These are phyloP conservation scores for Acmispon strigosus DNA, from an alignment of 306 rosid species.

Conservation along the genomic window DNA sequence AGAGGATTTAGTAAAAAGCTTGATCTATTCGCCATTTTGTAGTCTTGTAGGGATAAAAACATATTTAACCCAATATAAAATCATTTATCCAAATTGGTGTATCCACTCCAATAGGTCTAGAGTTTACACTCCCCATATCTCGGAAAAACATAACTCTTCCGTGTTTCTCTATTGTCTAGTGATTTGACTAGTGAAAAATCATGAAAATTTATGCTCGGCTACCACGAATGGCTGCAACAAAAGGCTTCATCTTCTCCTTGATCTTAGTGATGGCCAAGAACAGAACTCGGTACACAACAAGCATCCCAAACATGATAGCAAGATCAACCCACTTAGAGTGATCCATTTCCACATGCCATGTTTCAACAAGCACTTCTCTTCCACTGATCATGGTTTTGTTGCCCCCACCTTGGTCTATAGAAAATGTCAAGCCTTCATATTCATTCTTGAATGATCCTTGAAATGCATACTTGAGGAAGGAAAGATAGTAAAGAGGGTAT, in stretches of 20 bases:
- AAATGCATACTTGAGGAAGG: slow-evolving; percentile 53
- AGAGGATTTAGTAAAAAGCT: no score
- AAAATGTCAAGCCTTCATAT: slow-evolving; percentile 31
- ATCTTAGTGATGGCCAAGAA: slow-evolving; percentile 44
- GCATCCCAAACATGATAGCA: slow-evolving; percentile 50
- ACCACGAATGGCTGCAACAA: not conserved
- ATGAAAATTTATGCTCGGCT: not conserved
- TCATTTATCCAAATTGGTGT: no score
- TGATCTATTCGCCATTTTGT: no score
- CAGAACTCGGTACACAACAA: slow-evolving; percentile 35
- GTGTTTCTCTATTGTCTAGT: not conserved
- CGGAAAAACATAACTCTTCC: no score
- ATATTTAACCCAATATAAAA: no score
- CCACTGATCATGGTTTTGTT: not conserved
- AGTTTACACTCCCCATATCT: no score
- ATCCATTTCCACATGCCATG: slow-evolving; percentile 41
- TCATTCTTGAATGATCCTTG: slow-evolving; percentile 69
- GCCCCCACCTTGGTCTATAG: not conserved
- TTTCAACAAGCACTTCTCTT: slow-evolving; percentile 23
- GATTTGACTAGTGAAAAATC: no score
- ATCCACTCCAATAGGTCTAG: no score
- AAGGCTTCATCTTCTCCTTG: slow-evolving; percentile 39
- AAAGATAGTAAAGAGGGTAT: slow-evolving; percentile 45
- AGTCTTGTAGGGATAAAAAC: no score
- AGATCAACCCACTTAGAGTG: slow-evolving; percentile 69